These are phyloP conservation scores for Ophiocordyceps robertsii DNA, from an alignment of 2,329 filamentous ascomycete genomes.

Conservation along the genomic window DNA sequence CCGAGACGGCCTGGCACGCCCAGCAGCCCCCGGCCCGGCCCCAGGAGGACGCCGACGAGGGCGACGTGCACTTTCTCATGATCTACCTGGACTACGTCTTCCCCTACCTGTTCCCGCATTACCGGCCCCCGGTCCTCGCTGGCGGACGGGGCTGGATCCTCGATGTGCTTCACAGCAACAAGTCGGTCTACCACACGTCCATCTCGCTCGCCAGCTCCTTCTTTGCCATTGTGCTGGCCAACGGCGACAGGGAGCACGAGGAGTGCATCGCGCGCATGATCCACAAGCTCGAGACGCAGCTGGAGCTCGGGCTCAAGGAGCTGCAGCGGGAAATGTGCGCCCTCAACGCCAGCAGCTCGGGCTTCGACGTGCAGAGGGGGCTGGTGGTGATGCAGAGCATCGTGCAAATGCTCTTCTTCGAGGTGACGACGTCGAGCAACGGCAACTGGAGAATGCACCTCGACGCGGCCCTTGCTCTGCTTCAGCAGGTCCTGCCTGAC, in stretches of 20 bases:
- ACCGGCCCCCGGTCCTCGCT: slow-evolving; percentile 38
- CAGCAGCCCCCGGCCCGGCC: slow-evolving; percentile 10
- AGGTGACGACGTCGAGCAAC: slow-evolving; percentile 29
- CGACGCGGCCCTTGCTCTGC: slow-evolving; percentile 34
- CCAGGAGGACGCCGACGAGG: slow-evolving; percentile 10
- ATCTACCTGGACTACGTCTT: slow-evolving; percentile 49
- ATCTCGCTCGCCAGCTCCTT: slow-evolving; percentile 45
- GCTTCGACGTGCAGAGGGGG: slow-evolving; percentile 17
- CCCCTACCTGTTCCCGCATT: slow-evolving; percentile 50
- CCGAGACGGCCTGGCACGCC: slow-evolving; percentile 18
- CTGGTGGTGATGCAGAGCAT: slow-evolving; percentile 34
- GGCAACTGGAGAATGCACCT: slow-evolving; percentile 37
- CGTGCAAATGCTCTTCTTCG: slow-evolving; percentile 39
- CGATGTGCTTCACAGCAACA: slow-evolving; percentile 41
- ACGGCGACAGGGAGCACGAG: slow-evolving; percentile 16
- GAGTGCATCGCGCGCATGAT: slow-evolving; percentile 21
- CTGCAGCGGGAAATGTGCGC: slow-evolving; percentile 27
- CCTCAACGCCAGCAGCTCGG: slow-evolving; percentile 18
- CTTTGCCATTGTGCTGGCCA: slow-evolving; percentile 31
- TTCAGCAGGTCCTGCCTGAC: slow-evolving; percentile 28
- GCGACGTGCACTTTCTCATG: slow-evolving; percentile 33
- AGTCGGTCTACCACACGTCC: slow-evolving; percentile 41
- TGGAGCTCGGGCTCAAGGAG: slow-evolving; percentile 29
- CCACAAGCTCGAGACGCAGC: slow-evolving; percentile 27
- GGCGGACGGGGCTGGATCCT: slow-evolving; percentile 50